Evolutionary conservation across 2,329 filamentous ascomycete genomes (phyloP).

Genomic region (Botrytis byssoidea): DNA sequence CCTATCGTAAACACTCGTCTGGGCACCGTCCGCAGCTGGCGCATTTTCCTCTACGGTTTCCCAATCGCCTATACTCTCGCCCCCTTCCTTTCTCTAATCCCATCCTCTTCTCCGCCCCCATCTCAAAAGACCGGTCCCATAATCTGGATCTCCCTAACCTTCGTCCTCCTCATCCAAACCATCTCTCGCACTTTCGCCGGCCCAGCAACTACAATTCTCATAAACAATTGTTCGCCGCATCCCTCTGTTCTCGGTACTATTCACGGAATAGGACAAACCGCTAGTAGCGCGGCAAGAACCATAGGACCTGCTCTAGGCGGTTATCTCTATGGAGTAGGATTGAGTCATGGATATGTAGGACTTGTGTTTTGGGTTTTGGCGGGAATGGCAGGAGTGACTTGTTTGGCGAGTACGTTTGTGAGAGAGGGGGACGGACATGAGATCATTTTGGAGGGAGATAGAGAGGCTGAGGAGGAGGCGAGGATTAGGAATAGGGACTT

Average conservation of each 20-base stretch:
- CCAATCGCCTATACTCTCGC: constrained; percentile 67
- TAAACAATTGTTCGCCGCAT: constrained; percentile 59
- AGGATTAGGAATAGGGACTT: constrained; percentile 29
- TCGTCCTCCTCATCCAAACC: constrained; percentile 62
- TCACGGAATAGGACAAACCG: constrained; percentile 57
- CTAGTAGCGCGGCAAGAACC: constrained; percentile 57
- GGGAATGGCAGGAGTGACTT: constrained; percentile 51
- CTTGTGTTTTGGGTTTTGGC: constrained; percentile 45
- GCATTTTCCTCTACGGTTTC: constrained; percentile 67
- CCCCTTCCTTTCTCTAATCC: constrained; percentile 70
- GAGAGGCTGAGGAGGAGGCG: constrained; percentile 44
- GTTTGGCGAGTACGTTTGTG: constrained; percentile 53
- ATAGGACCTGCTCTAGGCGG: constrained; percentile 61
- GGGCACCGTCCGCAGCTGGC: constrained; percentile 67
- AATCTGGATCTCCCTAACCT: constrained; percentile 33
- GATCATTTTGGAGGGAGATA: constrained; percentile 62
- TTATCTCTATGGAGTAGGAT: constrained; percentile 57
- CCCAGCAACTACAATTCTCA: constrained; percentile 31
- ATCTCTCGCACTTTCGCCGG: constrained; percentile 61
- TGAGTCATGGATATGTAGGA: constrained; percentile 57
- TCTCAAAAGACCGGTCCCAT: constrained; percentile 33
- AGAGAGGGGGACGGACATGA: constrained; percentile 64
- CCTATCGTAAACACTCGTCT: constrained; percentile 63
- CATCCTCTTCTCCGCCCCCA: constrained; percentile 40
- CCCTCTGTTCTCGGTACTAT: constrained; percentile 58